Percentiles rank a stretch among this genome's conserved stretches.
Conservation (phyloP, 345 rosid genomes). For the Eutrema japonicum region DNA sequence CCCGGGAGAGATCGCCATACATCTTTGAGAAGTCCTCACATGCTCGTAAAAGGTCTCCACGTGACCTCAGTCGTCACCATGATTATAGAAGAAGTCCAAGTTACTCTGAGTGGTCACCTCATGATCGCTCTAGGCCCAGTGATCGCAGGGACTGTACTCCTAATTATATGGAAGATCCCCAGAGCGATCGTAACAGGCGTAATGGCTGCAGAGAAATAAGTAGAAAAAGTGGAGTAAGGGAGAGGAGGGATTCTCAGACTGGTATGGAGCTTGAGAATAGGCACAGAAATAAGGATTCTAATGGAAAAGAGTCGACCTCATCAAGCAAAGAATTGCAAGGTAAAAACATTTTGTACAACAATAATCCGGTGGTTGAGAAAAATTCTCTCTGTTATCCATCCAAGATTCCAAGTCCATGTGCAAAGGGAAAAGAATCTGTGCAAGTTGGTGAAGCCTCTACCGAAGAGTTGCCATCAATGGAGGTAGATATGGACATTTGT, state of each 20-base stretch:
- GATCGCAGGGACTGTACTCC: conserved; percentile 74
- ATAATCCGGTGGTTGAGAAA: conserved; percentile 55
- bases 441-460: conserved; percentile 54
- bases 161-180: conserved; percentile 61
- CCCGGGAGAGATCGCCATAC: conserved; percentile 57
- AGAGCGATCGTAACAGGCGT: conserved; percentile 60
- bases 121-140: conserved; percentile 54
- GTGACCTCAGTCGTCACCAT: conserved; percentile 64
- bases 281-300: conserved; percentile 54
- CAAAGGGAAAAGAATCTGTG: conserved; percentile 52
- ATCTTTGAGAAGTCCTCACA: conserved; percentile 58
- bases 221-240: conserved; percentile 60
- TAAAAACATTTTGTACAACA: conserved; percentile 42
- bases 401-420: conserved; percentile 52
- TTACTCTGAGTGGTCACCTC: conserved; percentile 66
- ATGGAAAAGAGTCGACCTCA: conserved; percentile 49
- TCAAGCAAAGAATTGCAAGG: conserved; percentile 67
- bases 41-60: conserved; percentile 72
- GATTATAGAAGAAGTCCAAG: conserved; percentile 87
- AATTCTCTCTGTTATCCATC: conserved; percentile 49
- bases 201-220: conserved; percentile 55
- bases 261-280: conserved; percentile 64
- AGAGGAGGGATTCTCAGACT: conserved; percentile 63
- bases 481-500: conserved; percentile 99
- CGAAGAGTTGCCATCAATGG: conserved; percentile 91